Conservation (phyloP, 2,329 filamentous ascomycete species). For the Sclerotiophoma versabilis region DNA sequence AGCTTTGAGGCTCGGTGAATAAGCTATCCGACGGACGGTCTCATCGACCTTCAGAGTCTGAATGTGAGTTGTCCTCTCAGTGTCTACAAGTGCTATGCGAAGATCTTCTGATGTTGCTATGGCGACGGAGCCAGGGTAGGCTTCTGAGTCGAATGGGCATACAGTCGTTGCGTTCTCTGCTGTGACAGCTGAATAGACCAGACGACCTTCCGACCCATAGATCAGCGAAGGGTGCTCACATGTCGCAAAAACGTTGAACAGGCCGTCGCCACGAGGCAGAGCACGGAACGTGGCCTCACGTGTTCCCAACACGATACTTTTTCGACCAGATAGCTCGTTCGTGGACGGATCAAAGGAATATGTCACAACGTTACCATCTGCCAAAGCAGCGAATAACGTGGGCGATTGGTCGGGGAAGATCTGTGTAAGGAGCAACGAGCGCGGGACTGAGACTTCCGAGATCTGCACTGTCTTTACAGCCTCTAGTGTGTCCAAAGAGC, state of each 20-base stretch:
- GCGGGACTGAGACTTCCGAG: constrained; percentile 76
- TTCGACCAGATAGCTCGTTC: constrained; percentile 73
- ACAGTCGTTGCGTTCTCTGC: constrained; percentile 84
- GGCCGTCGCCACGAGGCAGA: constrained; percentile 69
- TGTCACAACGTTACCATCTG: constrained; percentile 88
- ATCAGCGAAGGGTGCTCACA: constrained; percentile 95
- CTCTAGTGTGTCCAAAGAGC: constrained; percentile 71
- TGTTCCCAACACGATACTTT: constrained; percentile 84
- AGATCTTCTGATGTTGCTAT: constrained; percentile 80
- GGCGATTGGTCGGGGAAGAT: constrained; percentile 72
- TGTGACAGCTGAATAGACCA: constrained; percentile 93
- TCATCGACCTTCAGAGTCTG: constrained; percentile 79
- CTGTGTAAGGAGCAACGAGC: constrained; percentile 80
- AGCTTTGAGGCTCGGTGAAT: constrained; percentile 77
- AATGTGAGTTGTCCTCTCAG: constrained; percentile 86
- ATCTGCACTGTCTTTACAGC: constrained; percentile 65
- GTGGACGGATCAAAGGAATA: constrained; percentile 72
- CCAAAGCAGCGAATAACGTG: constrained; percentile 87
- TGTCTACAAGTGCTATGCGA: constrained; percentile 82
- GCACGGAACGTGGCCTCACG: constrained; percentile 83
- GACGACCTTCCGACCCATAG: constrained; percentile 84
- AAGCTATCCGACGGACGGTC: constrained; percentile 85
- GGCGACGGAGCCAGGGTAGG: constrained; percentile 80
- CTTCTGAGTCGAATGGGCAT: constrained; percentile 80
- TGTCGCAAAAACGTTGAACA: constrained; percentile 87